phyloP scores from a whole-genome alignment of 2,329 filamentous ascomycete genomes.

The Pseudogymnoascus sp. region DNA sequence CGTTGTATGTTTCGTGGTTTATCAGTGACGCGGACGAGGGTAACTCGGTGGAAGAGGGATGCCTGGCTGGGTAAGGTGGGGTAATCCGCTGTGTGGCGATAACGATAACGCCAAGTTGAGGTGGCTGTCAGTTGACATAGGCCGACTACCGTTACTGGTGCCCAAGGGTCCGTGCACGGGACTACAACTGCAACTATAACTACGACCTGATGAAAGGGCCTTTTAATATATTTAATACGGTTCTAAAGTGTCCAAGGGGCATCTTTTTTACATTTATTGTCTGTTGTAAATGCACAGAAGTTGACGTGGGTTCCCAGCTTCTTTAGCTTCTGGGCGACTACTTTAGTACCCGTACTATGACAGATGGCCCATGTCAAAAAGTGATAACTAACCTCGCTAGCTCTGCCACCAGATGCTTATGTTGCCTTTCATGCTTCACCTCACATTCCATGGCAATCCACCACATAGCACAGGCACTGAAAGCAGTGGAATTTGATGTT shows the following conservation, averaged over 20 bases:
- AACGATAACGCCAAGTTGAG: slow-evolving; percentile 7
- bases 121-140: slow-evolving; percentile 4
- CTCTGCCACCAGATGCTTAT: background rate
- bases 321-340: background rate
- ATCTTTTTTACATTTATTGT: background rate
- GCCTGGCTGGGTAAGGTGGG: slow-evolving; percentile 8
- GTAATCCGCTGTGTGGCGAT: background rate
- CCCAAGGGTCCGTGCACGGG: background rate
- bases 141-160: background rate
- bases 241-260: background rate
- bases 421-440: background rate
- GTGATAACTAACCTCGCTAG: slow-evolving; percentile 3
- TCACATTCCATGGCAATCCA: background rate
- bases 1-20: background rate
- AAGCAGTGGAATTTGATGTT: background rate
- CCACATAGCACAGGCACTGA: background rate
- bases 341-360: background rate
- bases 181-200: background rate
- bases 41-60: slow-evolving; percentile 1
- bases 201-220: background rate
- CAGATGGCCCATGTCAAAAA: background rate
- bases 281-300: background rate
- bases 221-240: background rate
- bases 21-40: background rate
- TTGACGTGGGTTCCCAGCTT: background rate